phyloP scores from a whole-genome alignment of 2,329 filamentous ascomycete genomes.

The Trichoderma koningiopsis region DNA sequence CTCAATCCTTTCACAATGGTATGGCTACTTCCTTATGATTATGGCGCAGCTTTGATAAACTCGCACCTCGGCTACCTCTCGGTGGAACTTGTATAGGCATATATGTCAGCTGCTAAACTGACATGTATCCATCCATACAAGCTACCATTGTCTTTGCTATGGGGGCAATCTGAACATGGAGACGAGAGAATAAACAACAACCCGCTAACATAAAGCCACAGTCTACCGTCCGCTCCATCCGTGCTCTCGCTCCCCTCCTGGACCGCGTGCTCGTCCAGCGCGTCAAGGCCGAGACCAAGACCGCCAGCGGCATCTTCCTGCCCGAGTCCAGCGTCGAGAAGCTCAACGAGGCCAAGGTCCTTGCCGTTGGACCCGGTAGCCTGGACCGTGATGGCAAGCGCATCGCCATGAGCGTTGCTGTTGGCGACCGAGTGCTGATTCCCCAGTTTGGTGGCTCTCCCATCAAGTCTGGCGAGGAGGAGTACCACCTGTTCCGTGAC shows the following conservation, averaged over 20 bases:
- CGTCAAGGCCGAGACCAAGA: constrained; percentile 96
- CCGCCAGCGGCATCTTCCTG: constrained; percentile 94
- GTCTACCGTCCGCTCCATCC: constrained; percentile 86
- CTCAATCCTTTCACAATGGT: constrained; percentile 12
- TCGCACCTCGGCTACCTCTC: background rate
- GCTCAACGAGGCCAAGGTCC: constrained; percentile 94
- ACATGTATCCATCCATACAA: background rate
- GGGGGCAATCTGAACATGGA: no score
- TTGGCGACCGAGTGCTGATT: constrained; percentile 93
- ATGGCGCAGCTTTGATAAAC: background rate
- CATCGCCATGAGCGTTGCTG: constrained; percentile 76
- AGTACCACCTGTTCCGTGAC: constrained; percentile 94
- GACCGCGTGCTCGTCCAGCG: constrained; percentile 98
- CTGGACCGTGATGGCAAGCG: constrained; percentile 88
- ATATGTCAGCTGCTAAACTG: background rate
- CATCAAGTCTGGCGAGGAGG: constrained; percentile 96
- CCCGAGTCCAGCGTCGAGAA: constrained; percentile 97
- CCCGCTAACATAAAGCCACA: constrained; percentile 49
- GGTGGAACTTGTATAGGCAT: background rate
- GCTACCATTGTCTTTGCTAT: background rate
- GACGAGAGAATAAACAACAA: background rate
- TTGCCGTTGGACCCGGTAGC: constrained; percentile 89
- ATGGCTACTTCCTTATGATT: background rate
- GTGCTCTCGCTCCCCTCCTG: constrained; percentile 89
- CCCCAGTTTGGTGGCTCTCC: constrained; percentile 94